These are phyloP conservation scores for Musa troglodytarum DNA, from an alignment of 176 grass and related monocot genomes.

Conservation along the genomic window DNA sequence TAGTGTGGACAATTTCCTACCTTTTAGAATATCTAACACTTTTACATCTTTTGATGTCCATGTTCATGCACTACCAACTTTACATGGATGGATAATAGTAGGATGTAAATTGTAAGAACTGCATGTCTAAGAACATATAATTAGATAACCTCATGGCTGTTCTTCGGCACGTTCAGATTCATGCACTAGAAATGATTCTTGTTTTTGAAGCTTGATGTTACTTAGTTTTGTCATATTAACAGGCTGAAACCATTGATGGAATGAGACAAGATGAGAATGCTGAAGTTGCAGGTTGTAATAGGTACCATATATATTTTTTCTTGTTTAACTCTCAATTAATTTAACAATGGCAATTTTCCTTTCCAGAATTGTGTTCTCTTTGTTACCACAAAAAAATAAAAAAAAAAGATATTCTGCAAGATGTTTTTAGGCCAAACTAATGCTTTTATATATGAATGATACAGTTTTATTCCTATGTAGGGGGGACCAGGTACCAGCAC, in stretches of 20 bases:
- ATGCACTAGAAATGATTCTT: background rate
- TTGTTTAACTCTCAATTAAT: background rate
- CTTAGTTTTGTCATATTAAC: background rate
- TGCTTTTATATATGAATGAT: constrained; percentile 1
- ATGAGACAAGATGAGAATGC: background rate
- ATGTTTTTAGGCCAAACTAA: background rate
- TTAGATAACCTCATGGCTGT: background rate
- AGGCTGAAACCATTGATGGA: background rate
- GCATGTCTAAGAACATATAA: background rate
- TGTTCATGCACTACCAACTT: too few species aligned
- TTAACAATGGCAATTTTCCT: too few species aligned
- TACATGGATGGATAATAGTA: too few species aligned
- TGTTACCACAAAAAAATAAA: too few species aligned
- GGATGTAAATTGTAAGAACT: background rate
- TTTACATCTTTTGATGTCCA: background rate
- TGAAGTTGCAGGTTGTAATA: background rate
- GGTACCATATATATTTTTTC: background rate
- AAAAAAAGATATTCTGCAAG: too few species aligned
- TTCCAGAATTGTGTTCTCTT: too few species aligned
- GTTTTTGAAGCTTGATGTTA: background rate
- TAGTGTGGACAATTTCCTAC: background rate
- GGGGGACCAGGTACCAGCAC: background rate
- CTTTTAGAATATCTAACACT: background rate
- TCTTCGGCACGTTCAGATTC: background rate
- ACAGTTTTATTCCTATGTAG: constrained; percentile 14